Evolutionary conservation across 1,284 basidiomycete species (phyloP), one percentile per base, ranked within the genome.

Genomic region (Papiliotrema nemorosa): DNA sequence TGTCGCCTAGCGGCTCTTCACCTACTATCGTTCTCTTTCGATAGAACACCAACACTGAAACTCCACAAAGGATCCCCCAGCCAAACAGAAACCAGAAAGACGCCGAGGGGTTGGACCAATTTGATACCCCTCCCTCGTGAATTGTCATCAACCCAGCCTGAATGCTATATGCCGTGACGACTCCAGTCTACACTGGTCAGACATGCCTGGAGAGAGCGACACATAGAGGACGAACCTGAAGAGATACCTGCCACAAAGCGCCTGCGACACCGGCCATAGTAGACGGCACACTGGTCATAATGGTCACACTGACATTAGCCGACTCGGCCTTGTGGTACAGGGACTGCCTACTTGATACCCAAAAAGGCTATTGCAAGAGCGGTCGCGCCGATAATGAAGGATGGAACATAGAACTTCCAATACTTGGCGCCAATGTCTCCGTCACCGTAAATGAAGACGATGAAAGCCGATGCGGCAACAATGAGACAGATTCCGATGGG

Each of bases 111-210:
- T 72, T 70, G 27, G 38, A 37, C 37, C 55, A 64, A 44, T 72
- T 65, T 4, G 44, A 29, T 14, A 72, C 42, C 5, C 57, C 53
- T 33, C 64, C 69, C 7, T 58, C 49, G 44, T 67, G 58, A 43
- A 67, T 56, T 3, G 69, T 69, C 35, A 72, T 44, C 10, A 73
- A 59, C 7, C 70, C 71, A 3, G 70, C 67, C 50, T 72, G 68
- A 34, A 69, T 58, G 22, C 61, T 58, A 18, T 70, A 59, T 14
- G 57, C 69, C 40, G 70, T 55, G 29, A 59, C 63, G 22, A 60
- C 34, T 6, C 45, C 45, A 26, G 34, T 47, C 45, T 34, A 20
- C 16, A 4, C n/a, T 36, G 2, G 25, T 20, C 18, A 1, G 1
- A n/a, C 2, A 14, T 26, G 25, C n/a, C n/a, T n/a, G n/a, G n/a